Evolutionary conservation across 805 yeast genomes (phyloP), one percentile per base, ranked within the genome.

Genomic region (Starmera caribaea): DNA sequence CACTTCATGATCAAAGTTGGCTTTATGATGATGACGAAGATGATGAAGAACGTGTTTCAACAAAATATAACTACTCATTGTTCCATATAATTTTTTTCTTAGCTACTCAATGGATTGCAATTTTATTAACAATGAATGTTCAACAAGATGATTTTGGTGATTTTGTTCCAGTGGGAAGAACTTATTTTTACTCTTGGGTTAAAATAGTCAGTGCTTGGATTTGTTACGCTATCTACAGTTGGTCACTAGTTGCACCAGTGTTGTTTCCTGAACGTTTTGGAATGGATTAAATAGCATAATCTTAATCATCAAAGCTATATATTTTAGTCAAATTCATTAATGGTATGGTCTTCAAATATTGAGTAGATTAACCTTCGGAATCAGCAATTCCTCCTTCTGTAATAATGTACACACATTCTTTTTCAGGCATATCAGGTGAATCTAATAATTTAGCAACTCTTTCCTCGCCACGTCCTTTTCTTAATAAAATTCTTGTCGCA

Each of bases 91-190:
- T 92, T 26, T 92, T 92, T 69, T 79, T 92, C 58, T 67, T 92
- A 45, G 98, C 98, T 0, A 90, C 98, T 2, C 97, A 90, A 59
- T 94, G 95, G 75, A 88, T 89, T 34, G 96, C 97, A 1, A 87
- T 96, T 1, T 68, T 92, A 43, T 69, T 92, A 41, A 92, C 98
- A 0, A 84, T 90, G 62, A 90, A 89, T 54, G 97, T 92, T 29
- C 79, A 84, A 38, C 79, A 76, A 43, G 92, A 82, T 51, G 82
- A 80, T 44, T 73, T 76, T 39, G 96, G 95, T 3, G 92, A 87
- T 44, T 92, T 92, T 53, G 79, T 87, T 10, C 98, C 98, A 0
- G 97, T 92, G 8, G 99, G 99, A 0, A 71, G 98, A 54, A 90
- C 98, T 0, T 89, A 90, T 61, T 92, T 90, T 58, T 81, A 90